phyloP scores from a whole-genome alignment of 179 eudicot genomes.

The Beta macrorhiza region DNA sequence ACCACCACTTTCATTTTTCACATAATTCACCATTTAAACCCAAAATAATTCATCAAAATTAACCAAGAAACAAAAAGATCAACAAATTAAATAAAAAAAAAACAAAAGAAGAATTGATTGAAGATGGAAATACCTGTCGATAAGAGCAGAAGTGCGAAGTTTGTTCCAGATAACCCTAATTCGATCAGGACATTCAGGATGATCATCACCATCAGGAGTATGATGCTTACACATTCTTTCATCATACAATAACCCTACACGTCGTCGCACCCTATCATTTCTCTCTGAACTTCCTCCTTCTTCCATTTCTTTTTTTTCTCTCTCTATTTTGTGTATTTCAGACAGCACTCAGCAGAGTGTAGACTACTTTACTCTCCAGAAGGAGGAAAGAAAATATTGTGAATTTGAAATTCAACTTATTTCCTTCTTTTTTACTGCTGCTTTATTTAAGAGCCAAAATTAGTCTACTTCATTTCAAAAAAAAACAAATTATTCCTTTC shows the following conservation, averaged over 20 bases:
- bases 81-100: not conserved
- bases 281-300: constrained; percentile 15
- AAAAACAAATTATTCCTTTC: too few species aligned
- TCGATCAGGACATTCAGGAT: constrained; percentile 89
- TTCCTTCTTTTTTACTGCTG: too few species aligned
- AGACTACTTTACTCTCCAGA: not conserved
- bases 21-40: too few species aligned
- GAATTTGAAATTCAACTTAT: too few species aligned
- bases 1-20: not conserved
- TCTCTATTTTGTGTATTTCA: too few species aligned
- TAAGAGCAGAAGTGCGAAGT: constrained; percentile 40
- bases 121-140: constrained; percentile 31
- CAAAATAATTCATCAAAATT: not conserved
- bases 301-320: constrained; percentile 10
- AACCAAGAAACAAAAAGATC: not conserved
- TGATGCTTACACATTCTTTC: constrained; percentile 78
- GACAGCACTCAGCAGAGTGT: not conserved
- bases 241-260: constrained; percentile 81
- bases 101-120: not conserved
- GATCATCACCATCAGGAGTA: constrained; percentile 51
- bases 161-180: constrained; percentile 70
- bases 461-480: not conserved
- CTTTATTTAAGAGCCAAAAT: too few species aligned
- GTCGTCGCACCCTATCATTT: constrained; percentile 29
- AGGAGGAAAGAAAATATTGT: too few species aligned